Evolutionary conservation across 148 eudicot genomes (phyloP), one percentile per base, ranked within the genome.

Genomic region (Rhododendron mucronatum): DNA sequence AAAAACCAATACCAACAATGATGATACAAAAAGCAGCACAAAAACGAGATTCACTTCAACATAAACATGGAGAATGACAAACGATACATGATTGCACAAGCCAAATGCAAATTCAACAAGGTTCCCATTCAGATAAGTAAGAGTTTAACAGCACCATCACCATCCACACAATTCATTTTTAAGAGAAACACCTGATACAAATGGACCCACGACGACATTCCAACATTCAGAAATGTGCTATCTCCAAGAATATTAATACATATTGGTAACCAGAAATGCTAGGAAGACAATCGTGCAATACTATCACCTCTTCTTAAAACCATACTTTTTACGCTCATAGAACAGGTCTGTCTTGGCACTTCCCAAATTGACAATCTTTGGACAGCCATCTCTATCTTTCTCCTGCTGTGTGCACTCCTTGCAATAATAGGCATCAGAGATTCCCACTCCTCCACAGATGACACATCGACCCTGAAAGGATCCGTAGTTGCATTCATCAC

Each of bases 331-430:
- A 5, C 95, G 89, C 80, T 93, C 96, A 10, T 94, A 93, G 83
- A 92, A 94, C 75, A 93, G 89, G 82, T 93, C 96, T 0, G 95
- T 94, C 75, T 93, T 94, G 20, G 96, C 94, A 84, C 95, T 94
- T 14, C 95, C 96, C 77, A 94, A 80, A 89, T 94, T 94, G 26
- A 93, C 96, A 78, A 94, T 94, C 86, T 94, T 92, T 1, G 96
- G 96, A 82, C 95, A 94, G 48, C 95, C 95, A 53, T 94, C 96
- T 74, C 96, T 88, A 79, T 94, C 96, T 89, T 94, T 94, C 92
- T 94, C 96, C 89, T 93, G 94, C 88, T 93, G 96, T 26, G 96
- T 94, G 86, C 96, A 91, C 85, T 94, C 96, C 77, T 94, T 94
- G 91, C 96, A 93, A 84, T 92, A 93, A 84, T 94, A 94, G 48